These are phyloP conservation scores for Mycena citricolor DNA, from an alignment of 1,284 basidiomycete genomes.

Conservation along the genomic window DNA sequence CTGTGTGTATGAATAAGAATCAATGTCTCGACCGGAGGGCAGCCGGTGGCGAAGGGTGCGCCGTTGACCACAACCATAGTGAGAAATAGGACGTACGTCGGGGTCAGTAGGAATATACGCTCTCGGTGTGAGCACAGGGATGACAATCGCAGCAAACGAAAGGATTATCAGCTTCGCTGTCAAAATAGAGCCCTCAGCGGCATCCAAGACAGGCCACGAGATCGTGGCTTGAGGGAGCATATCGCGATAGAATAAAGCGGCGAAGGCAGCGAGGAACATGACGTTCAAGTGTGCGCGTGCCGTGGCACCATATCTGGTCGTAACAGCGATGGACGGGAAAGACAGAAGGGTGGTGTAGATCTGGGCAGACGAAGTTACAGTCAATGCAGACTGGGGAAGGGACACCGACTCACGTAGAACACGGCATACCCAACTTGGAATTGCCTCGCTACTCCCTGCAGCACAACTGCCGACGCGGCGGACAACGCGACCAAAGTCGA, in stretches of 20 bases:
- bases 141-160: slow-evolving; percentile 22
- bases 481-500: slow-evolving; percentile 15
- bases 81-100: slow-evolving; percentile 26
- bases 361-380: not conserved
- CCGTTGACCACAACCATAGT: not conserved
- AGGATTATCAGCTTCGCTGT: slow-evolving; percentile 26
- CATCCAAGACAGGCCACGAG: slow-evolving; percentile 27
- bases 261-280: slow-evolving; percentile 33
- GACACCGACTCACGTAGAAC: slow-evolving; percentile 28
- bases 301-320: slow-evolving; percentile 27
- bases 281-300: slow-evolving; percentile 31
- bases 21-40: not conserved
- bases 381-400: not conserved
- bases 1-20: slow-evolving; percentile 21
- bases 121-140: slow-evolving; percentile 29
- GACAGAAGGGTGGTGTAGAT: slow-evolving; percentile 34
- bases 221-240: slow-evolving; percentile 52
- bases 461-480: slow-evolving; percentile 11
- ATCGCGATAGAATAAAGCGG: slow-evolving; percentile 52
- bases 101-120: slow-evolving; percentile 30
- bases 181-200: slow-evolving; percentile 24
- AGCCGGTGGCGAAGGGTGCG: not conserved
- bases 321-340: slow-evolving; percentile 29
- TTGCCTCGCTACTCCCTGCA: not conserved
- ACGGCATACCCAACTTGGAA: slow-evolving; percentile 16